Evolutionary conservation across 495 filamentous ascomycete genomes (phyloP).

Genomic region (Penicillium canariense): DNA sequence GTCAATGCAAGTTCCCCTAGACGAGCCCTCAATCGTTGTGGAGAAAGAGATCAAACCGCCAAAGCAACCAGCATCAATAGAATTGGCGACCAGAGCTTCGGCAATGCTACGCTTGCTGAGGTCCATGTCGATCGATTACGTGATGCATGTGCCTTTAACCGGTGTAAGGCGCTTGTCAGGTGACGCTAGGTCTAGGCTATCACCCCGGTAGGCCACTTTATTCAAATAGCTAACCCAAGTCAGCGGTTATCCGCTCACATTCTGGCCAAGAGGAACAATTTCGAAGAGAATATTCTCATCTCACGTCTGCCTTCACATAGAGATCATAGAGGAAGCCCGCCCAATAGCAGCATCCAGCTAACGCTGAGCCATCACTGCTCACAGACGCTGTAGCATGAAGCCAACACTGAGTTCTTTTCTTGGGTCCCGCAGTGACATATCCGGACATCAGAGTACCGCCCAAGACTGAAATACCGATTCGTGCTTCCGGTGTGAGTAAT

Average conservation of each 20-base stretch:
- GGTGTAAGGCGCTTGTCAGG: neutral
- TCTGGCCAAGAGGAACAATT: neutral
- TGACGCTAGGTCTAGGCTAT: neutral
- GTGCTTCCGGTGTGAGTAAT: constrained; percentile 4
- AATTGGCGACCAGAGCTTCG: too few species aligned
- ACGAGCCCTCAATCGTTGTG: too few species aligned
- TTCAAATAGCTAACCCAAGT: too few species aligned
- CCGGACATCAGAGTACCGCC: constrained; percentile 5
- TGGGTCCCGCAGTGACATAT: constrained; percentile 2
- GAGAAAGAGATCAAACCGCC: too few species aligned
- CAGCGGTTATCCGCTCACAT: too few species aligned
- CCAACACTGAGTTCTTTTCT: constrained; percentile 8
- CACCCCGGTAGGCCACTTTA: constrained; percentile 2
- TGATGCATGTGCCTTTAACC: neutral
- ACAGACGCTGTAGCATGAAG: neutral
- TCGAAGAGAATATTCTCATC: neutral
- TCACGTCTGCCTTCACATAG: neutral
- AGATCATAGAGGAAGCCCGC: constrained; percentile 4
- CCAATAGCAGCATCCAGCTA: constrained; percentile 10
- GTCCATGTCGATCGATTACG: neutral
- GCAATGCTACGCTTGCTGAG: neutral
- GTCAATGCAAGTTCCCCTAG: too few species aligned
- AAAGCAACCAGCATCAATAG: too few species aligned
- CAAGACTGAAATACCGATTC: constrained; percentile 7
- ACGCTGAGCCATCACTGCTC: neutral